Conservation (phyloP, 495 filamentous ascomycete species). For the Penicillium bovifimosum region DNA sequence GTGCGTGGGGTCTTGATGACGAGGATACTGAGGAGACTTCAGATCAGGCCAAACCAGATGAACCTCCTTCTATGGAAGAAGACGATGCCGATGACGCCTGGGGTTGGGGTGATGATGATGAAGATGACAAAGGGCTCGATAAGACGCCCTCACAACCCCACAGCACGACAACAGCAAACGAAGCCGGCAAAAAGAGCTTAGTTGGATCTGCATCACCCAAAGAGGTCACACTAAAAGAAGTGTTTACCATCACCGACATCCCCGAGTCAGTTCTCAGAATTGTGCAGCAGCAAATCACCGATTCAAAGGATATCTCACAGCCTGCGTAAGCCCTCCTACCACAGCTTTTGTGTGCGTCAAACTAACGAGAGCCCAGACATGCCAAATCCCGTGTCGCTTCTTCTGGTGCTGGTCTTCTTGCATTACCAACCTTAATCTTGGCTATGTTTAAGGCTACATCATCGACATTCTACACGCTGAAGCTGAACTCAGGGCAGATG, state of each 20-base stretch:
- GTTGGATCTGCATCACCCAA: slow-evolving; percentile 27
- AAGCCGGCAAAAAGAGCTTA: slow-evolving; percentile 11
- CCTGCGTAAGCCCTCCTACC: slow-evolving; percentile 40
- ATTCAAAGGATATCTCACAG: slow-evolving; percentile 58
- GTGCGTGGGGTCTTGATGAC: slow-evolving; percentile 60
- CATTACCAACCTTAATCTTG: slow-evolving; percentile 75
- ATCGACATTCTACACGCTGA: slow-evolving; percentile 66
- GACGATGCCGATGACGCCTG: slow-evolving; percentile 57
- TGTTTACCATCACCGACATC: slow-evolving; percentile 79
- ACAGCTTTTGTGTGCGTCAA: slow-evolving; percentile 5
- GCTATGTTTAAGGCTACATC: slow-evolving; percentile 89
- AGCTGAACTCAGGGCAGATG: slow-evolving; percentile 69
- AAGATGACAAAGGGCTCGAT: slow-evolving; percentile 23
- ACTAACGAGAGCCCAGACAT: slow-evolving; percentile 32
- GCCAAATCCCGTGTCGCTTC: slow-evolving; percentile 54
- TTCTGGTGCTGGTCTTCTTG: slow-evolving; percentile 69
- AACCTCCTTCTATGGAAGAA: slow-evolving; percentile 18
- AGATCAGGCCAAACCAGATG: slow-evolving; percentile 19
- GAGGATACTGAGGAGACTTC: slow-evolving; percentile 40
- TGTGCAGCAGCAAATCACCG: slow-evolving; percentile 61
- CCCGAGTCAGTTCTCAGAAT: slow-evolving; percentile 70
- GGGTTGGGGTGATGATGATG: slow-evolving; percentile 66
- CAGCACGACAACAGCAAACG: slow-evolving; percentile 9
- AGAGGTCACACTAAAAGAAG: slow-evolving; percentile 76
- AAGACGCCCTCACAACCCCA: slow-evolving; percentile 11